These are phyloP conservation scores for Omphalea diandra DNA, from an alignment of 441 rosid species.

Conservation along the genomic window DNA sequence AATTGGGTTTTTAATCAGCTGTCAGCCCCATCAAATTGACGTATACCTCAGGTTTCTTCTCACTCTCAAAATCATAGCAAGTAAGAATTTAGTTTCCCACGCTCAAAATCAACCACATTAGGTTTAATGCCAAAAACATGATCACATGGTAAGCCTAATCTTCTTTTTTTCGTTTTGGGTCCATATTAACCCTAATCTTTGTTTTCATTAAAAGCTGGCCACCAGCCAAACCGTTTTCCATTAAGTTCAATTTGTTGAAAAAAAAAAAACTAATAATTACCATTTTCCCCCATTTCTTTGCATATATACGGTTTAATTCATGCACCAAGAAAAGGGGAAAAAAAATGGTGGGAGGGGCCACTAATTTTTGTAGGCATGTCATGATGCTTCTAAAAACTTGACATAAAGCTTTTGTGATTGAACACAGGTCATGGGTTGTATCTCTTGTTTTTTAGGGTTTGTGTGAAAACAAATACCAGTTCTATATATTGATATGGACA, in stretches of 20 bases:
- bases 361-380: neutral
- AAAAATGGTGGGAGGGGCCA: neutral
- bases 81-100: constrained; percentile 22
- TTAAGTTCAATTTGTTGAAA: neutral
- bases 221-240: neutral
- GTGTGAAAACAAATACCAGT: neutral
- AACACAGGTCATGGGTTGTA: neutral
- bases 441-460: constrained; percentile 11
- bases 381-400: constrained; percentile 26
- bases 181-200: constrained; percentile 26
- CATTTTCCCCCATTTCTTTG: neutral
- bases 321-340: constrained; percentile 13
- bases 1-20: constrained; percentile 10
- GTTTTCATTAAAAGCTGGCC: neutral
- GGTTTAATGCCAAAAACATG: constrained; percentile 27
- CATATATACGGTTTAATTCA: constrained; percentile 1
- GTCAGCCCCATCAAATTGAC: constrained; percentile 21
- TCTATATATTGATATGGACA: neutral
- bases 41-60: constrained; percentile 20
- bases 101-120: constrained; percentile 26
- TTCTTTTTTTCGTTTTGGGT: neutral
- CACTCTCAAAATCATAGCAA: constrained; percentile 35
- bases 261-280: neutral
- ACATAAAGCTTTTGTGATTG: constrained; percentile 15
- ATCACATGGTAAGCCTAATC: constrained; percentile 31